These are phyloP conservation scores for Ustilago lituana DNA, from an alignment of 1,284 basidiomycete species.

Conservation along the genomic window DNA sequence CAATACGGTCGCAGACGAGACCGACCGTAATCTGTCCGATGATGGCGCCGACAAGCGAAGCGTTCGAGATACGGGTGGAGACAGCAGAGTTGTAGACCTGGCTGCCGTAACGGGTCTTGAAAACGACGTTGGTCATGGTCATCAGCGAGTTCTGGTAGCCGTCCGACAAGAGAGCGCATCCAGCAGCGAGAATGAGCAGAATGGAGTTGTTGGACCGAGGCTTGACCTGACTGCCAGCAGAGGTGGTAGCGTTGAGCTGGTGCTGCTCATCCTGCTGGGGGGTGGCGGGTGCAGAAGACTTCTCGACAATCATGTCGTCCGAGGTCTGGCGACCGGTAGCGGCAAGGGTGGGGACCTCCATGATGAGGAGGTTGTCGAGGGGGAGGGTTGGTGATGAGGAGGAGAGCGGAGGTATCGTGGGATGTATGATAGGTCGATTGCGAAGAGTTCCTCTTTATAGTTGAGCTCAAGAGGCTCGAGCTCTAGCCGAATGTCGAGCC, in stretches of 20 bases:
- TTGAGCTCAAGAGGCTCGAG: too few species aligned
- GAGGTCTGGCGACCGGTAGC: constrained; percentile 8
- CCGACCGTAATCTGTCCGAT: constrained; percentile 77
- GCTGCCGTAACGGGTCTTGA: constrained; percentile 54
- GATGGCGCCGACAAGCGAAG: constrained; percentile 77
- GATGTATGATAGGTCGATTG: too few species aligned
- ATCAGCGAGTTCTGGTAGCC: constrained; percentile 74
- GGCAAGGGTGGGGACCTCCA: constrained; percentile 18
- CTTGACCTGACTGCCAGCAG: background rate
- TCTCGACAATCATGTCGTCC: constrained; percentile 4
- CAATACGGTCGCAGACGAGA: constrained; percentile 76
- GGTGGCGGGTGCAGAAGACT: too few species aligned
- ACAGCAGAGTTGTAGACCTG: constrained; percentile 73
- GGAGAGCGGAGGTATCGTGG: too few species aligned
- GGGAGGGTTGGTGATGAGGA: too few species aligned
- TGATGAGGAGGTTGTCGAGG: too few species aligned
- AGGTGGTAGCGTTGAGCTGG: background rate
- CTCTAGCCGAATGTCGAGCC: too few species aligned
- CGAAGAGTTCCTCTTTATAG: too few species aligned
- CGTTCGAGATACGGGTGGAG: constrained; percentile 78
- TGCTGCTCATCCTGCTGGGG: background rate
- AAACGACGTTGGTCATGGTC: constrained; percentile 59
- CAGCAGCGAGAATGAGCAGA: constrained; percentile 26
- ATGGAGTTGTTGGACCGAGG: constrained; percentile 22
- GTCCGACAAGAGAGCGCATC: constrained; percentile 73